A percentile compares a stretch with the other conserved stretches of the same genome.
Conservation (phyloP, 1,284 basidiomycete genomes). For the Austroboletus niveus region DNA sequence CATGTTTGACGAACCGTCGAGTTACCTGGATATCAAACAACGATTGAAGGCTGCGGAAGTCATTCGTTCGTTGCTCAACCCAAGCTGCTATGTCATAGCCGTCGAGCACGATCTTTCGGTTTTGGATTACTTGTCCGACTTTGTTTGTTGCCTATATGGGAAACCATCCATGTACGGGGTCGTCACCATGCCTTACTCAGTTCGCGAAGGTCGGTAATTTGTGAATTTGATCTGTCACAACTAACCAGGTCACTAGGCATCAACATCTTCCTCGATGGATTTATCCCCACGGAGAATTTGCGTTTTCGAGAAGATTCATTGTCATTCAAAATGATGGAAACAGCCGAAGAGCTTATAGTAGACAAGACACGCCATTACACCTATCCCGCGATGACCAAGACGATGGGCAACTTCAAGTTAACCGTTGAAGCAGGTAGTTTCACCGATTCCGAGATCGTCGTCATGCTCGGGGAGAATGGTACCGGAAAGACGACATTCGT, state of each 20-base stretch:
- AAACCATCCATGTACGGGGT: conserved; percentile 97
- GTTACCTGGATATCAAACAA: conserved; percentile 94
- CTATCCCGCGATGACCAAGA: conserved; percentile 96
- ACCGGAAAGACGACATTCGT: conserved; percentile 98
- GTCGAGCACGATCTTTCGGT: conserved; percentile 98
- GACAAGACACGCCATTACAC: conserved; percentile 85
- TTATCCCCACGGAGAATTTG: conserved; percentile 97
- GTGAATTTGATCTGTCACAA: background rate
- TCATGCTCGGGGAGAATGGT: conserved; percentile 97
- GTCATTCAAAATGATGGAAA: conserved; percentile 95
- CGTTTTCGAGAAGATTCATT: conserved; percentile 94
- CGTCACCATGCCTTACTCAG: conserved; percentile 95
- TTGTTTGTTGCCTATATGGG: conserved; percentile 94
- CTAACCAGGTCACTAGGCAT: conserved; percentile 55
- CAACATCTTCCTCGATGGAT: conserved; percentile 97
- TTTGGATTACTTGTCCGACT: conserved; percentile 95
- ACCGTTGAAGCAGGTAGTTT: conserved; percentile 85
- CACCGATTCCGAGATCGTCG: conserved; percentile 96
- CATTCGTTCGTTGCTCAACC: conserved; percentile 80
- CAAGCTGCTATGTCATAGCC: conserved; percentile 88
- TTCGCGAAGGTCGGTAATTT: conserved; percentile 78
- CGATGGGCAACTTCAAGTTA: conserved; percentile 90
- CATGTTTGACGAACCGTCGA: conserved; percentile 98
- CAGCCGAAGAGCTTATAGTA: conserved; percentile 80
- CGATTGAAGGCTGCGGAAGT: conserved; percentile 94